Evolutionary conservation across 208 protist species (phyloP).

Genomic region (Leishmania tropica): DNA sequence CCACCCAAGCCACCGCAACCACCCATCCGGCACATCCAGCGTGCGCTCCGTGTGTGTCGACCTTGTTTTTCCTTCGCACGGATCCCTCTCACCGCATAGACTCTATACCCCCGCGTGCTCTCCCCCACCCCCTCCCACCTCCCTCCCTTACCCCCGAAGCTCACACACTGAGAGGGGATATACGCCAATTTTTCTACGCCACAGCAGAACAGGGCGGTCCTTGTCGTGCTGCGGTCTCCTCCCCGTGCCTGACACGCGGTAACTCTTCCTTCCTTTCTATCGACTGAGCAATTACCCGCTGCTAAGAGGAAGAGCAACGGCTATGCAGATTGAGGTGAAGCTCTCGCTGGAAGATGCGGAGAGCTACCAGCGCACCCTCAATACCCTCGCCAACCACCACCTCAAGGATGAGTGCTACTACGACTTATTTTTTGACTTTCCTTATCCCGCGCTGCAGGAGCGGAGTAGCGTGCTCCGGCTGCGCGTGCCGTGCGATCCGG

Average conservation of each 20-base stretch:
- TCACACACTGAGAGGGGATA: neutral
- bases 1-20: neutral
- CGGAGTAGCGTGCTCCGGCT: conserved; percentile 56
- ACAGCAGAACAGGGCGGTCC: neutral
- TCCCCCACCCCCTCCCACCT: neutral
- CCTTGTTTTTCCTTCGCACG: neutral
- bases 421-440: conserved; percentile 83
- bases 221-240: neutral
- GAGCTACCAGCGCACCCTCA: conserved; percentile 40
- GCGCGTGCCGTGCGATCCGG: conserved; percentile 48
- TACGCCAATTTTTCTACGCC: neutral
- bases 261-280: neutral
- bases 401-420: conserved; percentile 54
- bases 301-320: neutral
- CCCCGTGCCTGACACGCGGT: neutral
- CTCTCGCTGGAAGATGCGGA: conserved; percentile 44
- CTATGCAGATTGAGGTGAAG: conserved; percentile 77
- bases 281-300: neutral
- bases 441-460: conserved; percentile 34
- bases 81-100: neutral
- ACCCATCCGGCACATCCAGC: neutral
- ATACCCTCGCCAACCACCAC: conserved; percentile 30
- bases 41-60: neutral
- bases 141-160: too few relatives aligned
- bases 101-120: neutral